Base-by-base conservation (phyloP, 2,329 filamentous ascomycete species). In the Aspergillus sergii region DNA sequence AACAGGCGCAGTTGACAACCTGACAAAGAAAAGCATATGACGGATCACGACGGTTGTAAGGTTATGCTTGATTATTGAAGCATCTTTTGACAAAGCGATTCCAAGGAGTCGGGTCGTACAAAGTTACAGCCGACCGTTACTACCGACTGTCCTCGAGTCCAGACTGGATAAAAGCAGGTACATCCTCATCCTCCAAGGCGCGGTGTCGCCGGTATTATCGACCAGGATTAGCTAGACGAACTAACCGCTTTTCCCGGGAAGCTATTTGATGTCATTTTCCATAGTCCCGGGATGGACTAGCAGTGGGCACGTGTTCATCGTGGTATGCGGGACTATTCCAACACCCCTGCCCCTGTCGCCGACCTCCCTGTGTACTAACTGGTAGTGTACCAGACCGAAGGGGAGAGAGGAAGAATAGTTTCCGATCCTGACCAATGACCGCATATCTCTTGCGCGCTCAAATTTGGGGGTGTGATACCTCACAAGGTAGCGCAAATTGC, bases 221-320 rank as follows among this genome's bases (percentile, higher is more conserved):
- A 51, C 26, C 23, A 19, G 46, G 46, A 48, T 30, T 16, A 30
- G 12, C 34, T 7, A 16, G 5, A 16, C 14, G 6, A 19, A 19
- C 46, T 30, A 19, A 16, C 26, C 46, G 14, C 14, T 28, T 51
- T 51, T 16, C 46, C 32, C 32, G 10, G 32, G 32, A 34, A 34
- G 32, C 32, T 30, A 51, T 30, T 30, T 14, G 12, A 21, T 23
- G 34, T 36, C 34, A 36, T 7, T 8, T 46, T 16, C 21, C 23
- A 28, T 48, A 7, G 23, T 26, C 45, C 45, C 23, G 21, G 23
- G 23, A 51, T 30, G 46, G 16, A 28, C 19, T 51, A 32, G 45
- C 28, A 36, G 26, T 41, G 51, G 58, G 59, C 70, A 72, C 69
- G 70, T 72, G 70, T 64, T 66, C 53, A n/a, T 48, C 26, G 39